These are phyloP conservation scores for Neofusicoccum umdonicola DNA, from an alignment of 2,329 filamentous ascomycete genomes.

Conservation along the genomic window DNA sequence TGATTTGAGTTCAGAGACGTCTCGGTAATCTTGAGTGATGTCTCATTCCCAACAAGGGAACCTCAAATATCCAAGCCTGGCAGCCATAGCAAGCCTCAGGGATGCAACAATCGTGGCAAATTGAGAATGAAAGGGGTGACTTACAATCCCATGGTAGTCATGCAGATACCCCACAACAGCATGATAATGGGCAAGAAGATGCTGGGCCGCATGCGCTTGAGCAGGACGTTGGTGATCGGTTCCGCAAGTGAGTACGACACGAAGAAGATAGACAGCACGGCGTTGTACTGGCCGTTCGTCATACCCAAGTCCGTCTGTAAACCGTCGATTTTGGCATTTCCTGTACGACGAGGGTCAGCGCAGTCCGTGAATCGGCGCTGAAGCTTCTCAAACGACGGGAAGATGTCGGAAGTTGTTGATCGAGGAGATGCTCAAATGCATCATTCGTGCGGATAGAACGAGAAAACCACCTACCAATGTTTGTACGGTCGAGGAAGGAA, in stretches of 20 bases:
- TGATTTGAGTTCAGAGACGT: too few species aligned
- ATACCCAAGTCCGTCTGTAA: constrained; percentile 61
- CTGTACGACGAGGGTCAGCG: constrained; percentile 30
- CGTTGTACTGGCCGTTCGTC: constrained; percentile 66
- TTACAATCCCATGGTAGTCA: constrained; percentile 66
- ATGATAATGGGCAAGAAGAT: constrained; percentile 82
- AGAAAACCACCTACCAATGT: constrained; percentile 49
- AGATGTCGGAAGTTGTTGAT: not conserved
- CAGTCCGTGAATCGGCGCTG: not conserved
- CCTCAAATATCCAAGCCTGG: too few species aligned
- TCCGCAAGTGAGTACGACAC: constrained; percentile 80
- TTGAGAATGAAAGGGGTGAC: constrained; percentile 33
- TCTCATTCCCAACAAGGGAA: too few species aligned
- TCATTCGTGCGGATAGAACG: not conserved
- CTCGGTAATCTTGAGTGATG: too few species aligned
- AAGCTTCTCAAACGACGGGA: too few species aligned
- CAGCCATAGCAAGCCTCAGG: too few species aligned
- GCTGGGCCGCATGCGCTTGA: constrained; percentile 73
- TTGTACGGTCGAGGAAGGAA: constrained; percentile 69
- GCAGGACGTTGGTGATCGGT: constrained; percentile 72
- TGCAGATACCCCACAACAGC: constrained; percentile 66
- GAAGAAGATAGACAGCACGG: constrained; percentile 79
- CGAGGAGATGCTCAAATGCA: too few species aligned
- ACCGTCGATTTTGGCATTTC: constrained; percentile 65
- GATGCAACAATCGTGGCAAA: too few species aligned